Percentiles rank a stretch among this genome's conserved stretches.
These are phyloP conservation scores for Phytophthora pseudosyringae DNA, from an alignment of 352 stramenopile species.

Conservation along the genomic window DNA sequence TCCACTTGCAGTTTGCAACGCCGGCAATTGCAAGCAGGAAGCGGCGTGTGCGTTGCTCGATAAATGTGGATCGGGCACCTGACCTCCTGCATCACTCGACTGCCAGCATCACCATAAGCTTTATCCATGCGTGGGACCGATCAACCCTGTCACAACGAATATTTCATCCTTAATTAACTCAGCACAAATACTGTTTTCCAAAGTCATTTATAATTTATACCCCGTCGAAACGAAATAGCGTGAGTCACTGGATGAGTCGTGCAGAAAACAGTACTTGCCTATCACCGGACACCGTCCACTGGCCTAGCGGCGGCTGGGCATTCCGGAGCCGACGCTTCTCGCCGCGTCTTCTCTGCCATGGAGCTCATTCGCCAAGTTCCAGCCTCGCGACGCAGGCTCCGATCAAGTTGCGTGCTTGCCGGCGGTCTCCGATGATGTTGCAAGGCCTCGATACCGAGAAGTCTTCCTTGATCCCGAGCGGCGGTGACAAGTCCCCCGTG, in stretches of 20 bases:
- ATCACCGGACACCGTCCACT: conserved; percentile 21
- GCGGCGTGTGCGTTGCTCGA: conserved; percentile 6
- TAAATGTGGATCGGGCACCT: conserved; percentile 5
- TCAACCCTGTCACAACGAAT: background rate
- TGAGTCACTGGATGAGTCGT: no score
- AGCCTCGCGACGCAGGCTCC: conserved; percentile 5
- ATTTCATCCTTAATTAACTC: background rate
- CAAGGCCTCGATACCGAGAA: conserved; percentile 28
- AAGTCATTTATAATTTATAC: background rate
- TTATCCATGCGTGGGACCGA: background rate
- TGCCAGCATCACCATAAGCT: conserved; percentile 6
- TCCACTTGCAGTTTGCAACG: background rate
- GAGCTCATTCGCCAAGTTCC: conserved; percentile 38
- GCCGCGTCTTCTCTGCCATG: conserved; percentile 30
- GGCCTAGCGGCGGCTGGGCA: conserved; percentile 8
- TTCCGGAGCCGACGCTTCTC: conserved; percentile 16
- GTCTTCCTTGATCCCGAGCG: conserved; percentile 21
- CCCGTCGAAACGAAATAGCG: conserved; percentile 10
- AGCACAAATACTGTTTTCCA: no score
- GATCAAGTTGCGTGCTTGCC: conserved; percentile 1
- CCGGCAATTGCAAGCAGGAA: conserved; percentile 5
- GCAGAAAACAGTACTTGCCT: conserved; percentile 7
- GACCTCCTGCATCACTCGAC: no score
- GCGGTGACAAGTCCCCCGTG: conserved; percentile 11
- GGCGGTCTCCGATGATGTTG: conserved; percentile 22